phyloP scores from a whole-genome alignment of 352 stramenopile species.

The Pythium insidiosum region DNA sequence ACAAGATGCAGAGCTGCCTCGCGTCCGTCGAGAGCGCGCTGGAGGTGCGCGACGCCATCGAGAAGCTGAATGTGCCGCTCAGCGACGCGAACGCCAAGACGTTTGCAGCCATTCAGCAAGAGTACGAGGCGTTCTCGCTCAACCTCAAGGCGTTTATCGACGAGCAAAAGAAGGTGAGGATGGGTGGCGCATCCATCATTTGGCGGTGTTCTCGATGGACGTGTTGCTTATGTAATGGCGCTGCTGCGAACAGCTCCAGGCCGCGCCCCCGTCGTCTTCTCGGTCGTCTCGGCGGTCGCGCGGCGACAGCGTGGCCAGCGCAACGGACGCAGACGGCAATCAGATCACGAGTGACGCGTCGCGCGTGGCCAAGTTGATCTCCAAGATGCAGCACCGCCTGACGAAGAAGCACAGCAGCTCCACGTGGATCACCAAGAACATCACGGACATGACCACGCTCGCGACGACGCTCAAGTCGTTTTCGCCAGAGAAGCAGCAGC shows the following conservation, averaged over 20 bases:
- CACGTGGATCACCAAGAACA: constrained; percentile 58
- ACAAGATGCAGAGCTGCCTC: constrained; percentile 48
- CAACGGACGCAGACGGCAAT: constrained; percentile 4
- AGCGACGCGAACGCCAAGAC: constrained; percentile 40
- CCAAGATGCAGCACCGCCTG: constrained; percentile 53
- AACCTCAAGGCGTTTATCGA: constrained; percentile 41
- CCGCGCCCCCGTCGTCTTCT: constrained; percentile 17
- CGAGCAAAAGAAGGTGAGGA: constrained; percentile 37
- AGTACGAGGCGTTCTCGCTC: constrained; percentile 37
- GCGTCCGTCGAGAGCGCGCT: constrained; percentile 46
- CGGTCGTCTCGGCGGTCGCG: too few species aligned
- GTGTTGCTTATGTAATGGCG: background rate
- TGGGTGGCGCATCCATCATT: background rate
- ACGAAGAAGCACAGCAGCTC: constrained; percentile 47
- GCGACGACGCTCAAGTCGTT: constrained; percentile 23
- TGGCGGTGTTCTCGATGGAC: background rate
- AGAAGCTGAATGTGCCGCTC: constrained; percentile 52
- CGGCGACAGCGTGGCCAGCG: constrained; percentile 22
- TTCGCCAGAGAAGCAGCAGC: constrained; percentile 27
- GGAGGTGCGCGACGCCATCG: constrained; percentile 51
- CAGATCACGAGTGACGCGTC: constrained; percentile 6
- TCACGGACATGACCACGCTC: constrained; percentile 35
- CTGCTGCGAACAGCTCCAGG: constrained; percentile 24
- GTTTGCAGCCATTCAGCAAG: constrained; percentile 41
- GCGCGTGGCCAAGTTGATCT: constrained; percentile 32